phyloP scores from a whole-genome alignment of 768 basidiomycete genomes.

The Boletus edulis region DNA sequence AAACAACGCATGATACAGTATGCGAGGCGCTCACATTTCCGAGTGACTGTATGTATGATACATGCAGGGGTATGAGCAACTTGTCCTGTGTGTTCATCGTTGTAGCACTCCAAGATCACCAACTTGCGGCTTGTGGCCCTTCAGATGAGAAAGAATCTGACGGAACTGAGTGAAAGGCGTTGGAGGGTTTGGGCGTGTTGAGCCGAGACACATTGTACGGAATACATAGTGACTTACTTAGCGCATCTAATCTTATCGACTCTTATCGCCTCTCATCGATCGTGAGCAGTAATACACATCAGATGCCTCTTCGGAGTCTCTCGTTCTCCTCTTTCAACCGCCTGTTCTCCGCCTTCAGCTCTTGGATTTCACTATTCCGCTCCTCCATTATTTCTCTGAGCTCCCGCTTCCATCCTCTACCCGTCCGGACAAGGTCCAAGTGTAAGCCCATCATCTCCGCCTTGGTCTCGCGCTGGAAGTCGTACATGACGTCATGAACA shows the following conservation, averaged over 20 bases:
- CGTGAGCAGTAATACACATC: slow-evolving; percentile 24
- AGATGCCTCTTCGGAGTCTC: slow-evolving; percentile 41
- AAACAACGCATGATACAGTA: background rate
- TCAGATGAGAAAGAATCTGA: no score
- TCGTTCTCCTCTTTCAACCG: slow-evolving; percentile 67
- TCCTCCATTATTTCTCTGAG: slow-evolving; percentile 61
- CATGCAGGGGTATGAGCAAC: slow-evolving; percentile 57
- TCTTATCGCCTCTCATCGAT: no score
- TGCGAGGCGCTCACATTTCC: slow-evolving; percentile 49
- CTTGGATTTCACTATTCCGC: slow-evolving; percentile 53
- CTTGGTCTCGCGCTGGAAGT: slow-evolving; percentile 66
- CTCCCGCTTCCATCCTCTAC: slow-evolving; percentile 65
- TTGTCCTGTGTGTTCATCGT: slow-evolving; percentile 17
- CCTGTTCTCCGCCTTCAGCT: slow-evolving; percentile 44
- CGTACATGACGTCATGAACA: slow-evolving; percentile 70
- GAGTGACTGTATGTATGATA: slow-evolving; percentile 72
- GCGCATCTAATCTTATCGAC: no score
- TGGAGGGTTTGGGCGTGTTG: no score
- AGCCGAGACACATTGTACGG: background rate
- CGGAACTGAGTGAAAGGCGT: no score
- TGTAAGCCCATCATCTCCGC: slow-evolving; percentile 76
- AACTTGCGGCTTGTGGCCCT: no score
- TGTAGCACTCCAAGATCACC: background rate
- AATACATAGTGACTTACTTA: no score
- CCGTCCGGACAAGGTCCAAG: slow-evolving; percentile 70